These are phyloP conservation scores for Fomitopsis schrenkii DNA, from an alignment of 1,284 basidiomycete genomes.

Conservation along the genomic window DNA sequence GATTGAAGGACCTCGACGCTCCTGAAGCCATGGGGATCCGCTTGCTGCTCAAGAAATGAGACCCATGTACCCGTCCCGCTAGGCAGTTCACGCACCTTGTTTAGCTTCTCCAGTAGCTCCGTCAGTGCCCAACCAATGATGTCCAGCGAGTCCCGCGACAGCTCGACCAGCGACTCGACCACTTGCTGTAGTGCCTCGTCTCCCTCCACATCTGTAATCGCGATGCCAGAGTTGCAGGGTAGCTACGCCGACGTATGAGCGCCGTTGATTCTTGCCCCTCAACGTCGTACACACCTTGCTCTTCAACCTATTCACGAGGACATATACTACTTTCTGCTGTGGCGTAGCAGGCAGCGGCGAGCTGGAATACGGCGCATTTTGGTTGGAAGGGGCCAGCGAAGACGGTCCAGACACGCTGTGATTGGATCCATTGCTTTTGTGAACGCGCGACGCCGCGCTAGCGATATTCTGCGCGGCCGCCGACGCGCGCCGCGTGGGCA, in stretches of 20 bases:
- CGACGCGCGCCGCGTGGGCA: constrained; percentile 45
- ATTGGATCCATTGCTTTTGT: constrained; percentile 49
- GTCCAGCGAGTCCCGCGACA: constrained; percentile 72
- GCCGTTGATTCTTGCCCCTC: background rate
- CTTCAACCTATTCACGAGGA: constrained; percentile 68
- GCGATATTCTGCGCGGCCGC: constrained; percentile 33
- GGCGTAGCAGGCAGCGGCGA: constrained; percentile 37
- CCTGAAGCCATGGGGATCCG: constrained; percentile 46
- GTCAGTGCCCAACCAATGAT: constrained; percentile 77
- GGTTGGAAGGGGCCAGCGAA: constrained; percentile 17
- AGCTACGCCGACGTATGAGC: constrained; percentile 46
- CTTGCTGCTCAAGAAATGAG: constrained; percentile 34
- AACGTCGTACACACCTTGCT: constrained; percentile 46
- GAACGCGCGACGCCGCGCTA: constrained; percentile 33
- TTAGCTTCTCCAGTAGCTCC: constrained; percentile 71
- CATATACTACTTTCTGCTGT: constrained; percentile 69
- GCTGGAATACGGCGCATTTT: constrained; percentile 23
- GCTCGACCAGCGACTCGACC: constrained; percentile 74
- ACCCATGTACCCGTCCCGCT: background rate
- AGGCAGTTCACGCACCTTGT: constrained; percentile 54
- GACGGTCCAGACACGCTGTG: constrained; percentile 36
- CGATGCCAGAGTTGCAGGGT: constrained; percentile 79
- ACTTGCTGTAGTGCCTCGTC: constrained; percentile 72
- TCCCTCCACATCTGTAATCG: constrained; percentile 68
- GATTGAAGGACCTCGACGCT: constrained; percentile 81